Percentiles rank a stretch among this genome's conserved stretches.
These are phyloP conservation scores for Urtica urens DNA, from an alignment of 306 rosid species.

Conservation along the genomic window DNA sequence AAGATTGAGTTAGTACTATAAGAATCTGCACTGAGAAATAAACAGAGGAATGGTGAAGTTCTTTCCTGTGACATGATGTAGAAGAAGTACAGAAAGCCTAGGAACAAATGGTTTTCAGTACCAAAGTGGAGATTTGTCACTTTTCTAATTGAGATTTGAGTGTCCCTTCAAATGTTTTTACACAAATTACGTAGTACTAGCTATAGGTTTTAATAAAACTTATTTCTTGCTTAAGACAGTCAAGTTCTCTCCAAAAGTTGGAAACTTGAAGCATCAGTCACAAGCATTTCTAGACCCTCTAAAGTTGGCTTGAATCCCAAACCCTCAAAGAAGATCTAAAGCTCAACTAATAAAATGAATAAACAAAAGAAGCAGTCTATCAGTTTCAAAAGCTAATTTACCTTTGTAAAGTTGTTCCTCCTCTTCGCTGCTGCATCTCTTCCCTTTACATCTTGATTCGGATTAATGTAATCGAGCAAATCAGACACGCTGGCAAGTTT, in stretches of 20 bases:
- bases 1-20: slow-evolving; percentile 20
- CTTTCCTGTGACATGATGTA: neutral
- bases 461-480: slow-evolving; percentile 92
- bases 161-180: no score
- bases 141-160: no score
- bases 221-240: no score
- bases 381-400: slow-evolving; percentile 6
- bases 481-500: slow-evolving; percentile 88
- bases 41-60: neutral
- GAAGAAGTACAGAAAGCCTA: neutral
- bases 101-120: neutral
- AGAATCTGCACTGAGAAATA: slow-evolving; percentile 7
- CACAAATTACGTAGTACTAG: no score
- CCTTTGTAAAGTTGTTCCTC: slow-evolving; percentile 64
- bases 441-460: slow-evolving; percentile 62
- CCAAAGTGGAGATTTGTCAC: no score
- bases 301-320: neutral
- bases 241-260: no score
- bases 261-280: no score
- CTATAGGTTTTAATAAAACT: no score
- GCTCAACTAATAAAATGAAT: neutral
- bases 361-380: neutral
- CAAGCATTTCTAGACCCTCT: no score
- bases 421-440: slow-evolving; percentile 61
- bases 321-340: neutral